Conservation (phyloP, 331 rosid genomes). For the Pyrus hybrid region DNA sequence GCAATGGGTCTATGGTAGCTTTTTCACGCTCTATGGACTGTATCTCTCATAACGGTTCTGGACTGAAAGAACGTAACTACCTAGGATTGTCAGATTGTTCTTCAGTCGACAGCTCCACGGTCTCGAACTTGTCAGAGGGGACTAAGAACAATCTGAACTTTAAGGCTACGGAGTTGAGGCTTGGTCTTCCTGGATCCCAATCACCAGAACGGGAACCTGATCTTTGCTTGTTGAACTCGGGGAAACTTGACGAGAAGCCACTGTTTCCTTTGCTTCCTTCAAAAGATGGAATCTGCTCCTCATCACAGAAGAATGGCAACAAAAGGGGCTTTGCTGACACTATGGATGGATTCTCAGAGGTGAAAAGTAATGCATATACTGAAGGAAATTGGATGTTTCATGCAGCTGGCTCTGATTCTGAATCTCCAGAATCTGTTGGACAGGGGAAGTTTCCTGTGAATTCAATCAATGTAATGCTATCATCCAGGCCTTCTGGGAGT, state of each 20-base stretch:
- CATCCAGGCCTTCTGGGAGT: constrained; percentile 59
- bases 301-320: constrained; percentile 52
- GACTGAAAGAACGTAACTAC: constrained; percentile 74
- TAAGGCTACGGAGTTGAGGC: constrained; percentile 80
- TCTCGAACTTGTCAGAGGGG: constrained; percentile 48
- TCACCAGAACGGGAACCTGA: constrained; percentile 55
- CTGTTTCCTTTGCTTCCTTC: constrained; percentile 77
- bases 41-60: constrained; percentile 43
- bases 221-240: constrained; percentile 25
- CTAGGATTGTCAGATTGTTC: constrained; percentile 82
- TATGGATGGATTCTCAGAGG: constrained; percentile 61
- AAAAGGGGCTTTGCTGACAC: constrained; percentile 83
- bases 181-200: constrained; percentile 91
- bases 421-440: constrained; percentile 24
- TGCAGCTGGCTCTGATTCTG: constrained; percentile 26
- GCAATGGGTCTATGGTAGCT: constrained; percentile 35
- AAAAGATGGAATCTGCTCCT: constrained; percentile 50
- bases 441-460: constrained; percentile 62
- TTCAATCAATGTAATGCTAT: constrained; percentile 41
- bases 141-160: constrained; percentile 56
- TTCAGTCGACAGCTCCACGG: constrained; percentile 71
- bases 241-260: constrained; percentile 69
- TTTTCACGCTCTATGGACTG: constrained; percentile 44
- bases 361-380: constrained; percentile 16
- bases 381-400: constrained; percentile 32